Evolutionary conservation across 768 basidiomycete genomes (phyloP).

Genomic region (Dictyophora rubrovolvata): DNA sequence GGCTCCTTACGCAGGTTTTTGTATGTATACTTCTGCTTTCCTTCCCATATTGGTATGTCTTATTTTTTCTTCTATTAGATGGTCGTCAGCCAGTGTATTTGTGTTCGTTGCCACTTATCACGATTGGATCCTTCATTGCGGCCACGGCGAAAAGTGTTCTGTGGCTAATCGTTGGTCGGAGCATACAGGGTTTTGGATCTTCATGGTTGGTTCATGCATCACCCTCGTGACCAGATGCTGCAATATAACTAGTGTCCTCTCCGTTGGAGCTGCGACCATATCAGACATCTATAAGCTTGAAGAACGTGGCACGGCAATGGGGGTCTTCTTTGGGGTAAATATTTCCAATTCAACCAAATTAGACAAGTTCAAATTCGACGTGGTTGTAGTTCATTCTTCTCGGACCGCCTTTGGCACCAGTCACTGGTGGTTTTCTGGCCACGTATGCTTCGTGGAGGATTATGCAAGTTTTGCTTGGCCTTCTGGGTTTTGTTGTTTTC

Average conservation of each 20-base stretch:
- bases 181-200: constrained; percentile 56
- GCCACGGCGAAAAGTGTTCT: constrained; percentile 33
- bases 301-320: constrained; percentile 31
- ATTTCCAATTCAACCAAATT: not conserved
- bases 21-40: constrained; percentile 20
- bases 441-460: not conserved
- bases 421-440: not conserved
- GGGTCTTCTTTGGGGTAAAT: constrained; percentile 34
- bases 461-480: not conserved
- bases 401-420: constrained; percentile 26
- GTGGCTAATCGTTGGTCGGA: constrained; percentile 49
- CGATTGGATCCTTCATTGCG: constrained; percentile 51
- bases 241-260: not conserved
- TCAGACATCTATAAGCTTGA: constrained; percentile 18
- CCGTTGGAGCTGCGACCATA: constrained; percentile 38
- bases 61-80: constrained; percentile 29
- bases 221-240: not conserved
- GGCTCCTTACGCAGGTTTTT: constrained; percentile 42
- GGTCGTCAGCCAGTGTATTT: constrained; percentile 58
- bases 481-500: not conserved
- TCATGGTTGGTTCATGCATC: constrained; percentile 17
- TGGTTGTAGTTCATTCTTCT: not conserved
- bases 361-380: too few species aligned
- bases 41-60: not conserved
- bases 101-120: constrained; percentile 44